These are phyloP conservation scores for Parietichytrium sp. DNA, from an alignment of 108 stramenopile genomes.

Conservation along the genomic window DNA sequence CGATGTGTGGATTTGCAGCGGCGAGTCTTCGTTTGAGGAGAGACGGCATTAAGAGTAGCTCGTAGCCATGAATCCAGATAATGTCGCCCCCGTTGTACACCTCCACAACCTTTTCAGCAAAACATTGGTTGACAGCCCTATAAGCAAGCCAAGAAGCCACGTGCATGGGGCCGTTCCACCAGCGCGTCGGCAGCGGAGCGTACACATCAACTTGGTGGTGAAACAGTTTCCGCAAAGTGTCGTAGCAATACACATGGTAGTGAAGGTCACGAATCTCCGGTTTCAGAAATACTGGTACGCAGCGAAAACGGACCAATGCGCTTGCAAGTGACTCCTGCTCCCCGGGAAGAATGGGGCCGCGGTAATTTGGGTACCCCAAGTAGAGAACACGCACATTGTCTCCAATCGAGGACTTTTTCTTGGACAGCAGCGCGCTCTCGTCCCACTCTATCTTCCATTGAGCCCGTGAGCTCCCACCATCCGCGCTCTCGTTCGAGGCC, in stretches of 20 bases:
- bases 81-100: slow-evolving; percentile 68
- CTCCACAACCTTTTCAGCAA: slow-evolving; percentile 63
- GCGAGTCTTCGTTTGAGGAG: slow-evolving; percentile 55
- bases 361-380: slow-evolving; percentile 68
- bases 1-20: slow-evolving; percentile 50
- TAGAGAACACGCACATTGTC: slow-evolving; percentile 73
- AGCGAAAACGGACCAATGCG: slow-evolving; percentile 81
- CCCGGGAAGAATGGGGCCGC: slow-evolving; percentile 72
- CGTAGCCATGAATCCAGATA: slow-evolving; percentile 70
- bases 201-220: slow-evolving; percentile 69
- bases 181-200: slow-evolving; percentile 52
- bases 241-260: slow-evolving; percentile 65
- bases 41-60: slow-evolving; percentile 65
- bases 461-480: too few species aligned
- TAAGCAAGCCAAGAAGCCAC: slow-evolving; percentile 76
- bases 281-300: slow-evolving; percentile 93
- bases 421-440: slow-evolving; percentile 85
- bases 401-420: slow-evolving; percentile 72
- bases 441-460: slow-evolving; percentile 73
- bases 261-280: slow-evolving; percentile 69
- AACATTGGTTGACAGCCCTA: slow-evolving; percentile 59
- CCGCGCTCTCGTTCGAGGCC: too few species aligned
- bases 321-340: slow-evolving; percentile 80
- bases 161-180: slow-evolving; percentile 75
- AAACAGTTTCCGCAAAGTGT: slow-evolving; percentile 65